Conservation (phyloP, 2,329 filamentous ascomycete species). For the Ploettnerulaceae sp. region DNA sequence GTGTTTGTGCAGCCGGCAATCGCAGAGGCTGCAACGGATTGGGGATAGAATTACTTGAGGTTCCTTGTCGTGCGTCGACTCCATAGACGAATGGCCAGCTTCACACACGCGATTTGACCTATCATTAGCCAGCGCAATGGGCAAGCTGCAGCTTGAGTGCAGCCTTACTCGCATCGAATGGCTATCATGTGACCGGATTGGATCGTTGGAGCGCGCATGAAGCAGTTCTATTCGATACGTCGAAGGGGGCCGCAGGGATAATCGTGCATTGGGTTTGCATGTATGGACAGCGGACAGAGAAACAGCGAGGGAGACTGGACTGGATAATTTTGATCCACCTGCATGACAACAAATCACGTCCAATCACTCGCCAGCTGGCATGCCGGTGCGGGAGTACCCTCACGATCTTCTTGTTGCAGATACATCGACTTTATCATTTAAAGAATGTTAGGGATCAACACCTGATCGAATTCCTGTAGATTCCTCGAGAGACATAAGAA, state of each 20-base stretch:
- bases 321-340: too few species aligned
- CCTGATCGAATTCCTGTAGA: too few species aligned
- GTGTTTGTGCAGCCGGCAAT: slow-evolving; percentile 38
- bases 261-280: too few species aligned
- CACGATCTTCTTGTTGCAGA: too few species aligned
- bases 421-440: too few species aligned
- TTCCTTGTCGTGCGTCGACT: background rate
- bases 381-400: too few species aligned
- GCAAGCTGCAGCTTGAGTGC: background rate
- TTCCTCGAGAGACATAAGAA: too few species aligned
- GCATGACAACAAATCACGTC: too few species aligned
- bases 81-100: background rate
- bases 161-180: slow-evolving; percentile 2
- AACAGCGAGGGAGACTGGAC: too few species aligned
- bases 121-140: background rate
- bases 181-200: slow-evolving; percentile 6
- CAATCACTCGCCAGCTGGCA: too few species aligned
- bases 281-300: too few species aligned
- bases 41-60: background rate
- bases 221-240: slow-evolving; percentile 2
- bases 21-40: slow-evolving; percentile 3
- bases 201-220: slow-evolving; percentile 5
- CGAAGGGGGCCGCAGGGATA: background rate
- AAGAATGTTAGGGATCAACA: too few species aligned
- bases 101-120: slow-evolving; percentile 4